Evolutionary conservation across 805 yeast species (phyloP), one percentile per base, ranked within the genome.

Genomic region (Candida germanica): DNA sequence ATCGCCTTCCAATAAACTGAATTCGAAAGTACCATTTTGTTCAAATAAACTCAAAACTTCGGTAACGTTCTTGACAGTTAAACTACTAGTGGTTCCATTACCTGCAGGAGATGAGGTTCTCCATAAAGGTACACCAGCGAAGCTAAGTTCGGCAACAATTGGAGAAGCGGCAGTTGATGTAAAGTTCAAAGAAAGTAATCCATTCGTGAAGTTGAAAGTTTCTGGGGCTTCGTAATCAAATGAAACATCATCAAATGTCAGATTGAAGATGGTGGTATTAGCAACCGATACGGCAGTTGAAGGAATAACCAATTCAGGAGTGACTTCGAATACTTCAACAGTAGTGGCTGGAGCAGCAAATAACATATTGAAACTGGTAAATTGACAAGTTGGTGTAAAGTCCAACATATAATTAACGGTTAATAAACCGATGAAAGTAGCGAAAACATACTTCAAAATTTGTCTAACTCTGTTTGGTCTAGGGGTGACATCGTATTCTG

Each of bases 91-190:
- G n/a, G 36, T 18, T 10, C 44, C 38, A 33, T 39, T 38, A 18
- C 49, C 48, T 15, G 6, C 14, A 7, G 63, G 63, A 21, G 58
- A 45, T 12, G 56, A 48, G 20, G 58, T 49, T 46, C 63, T 50
- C 56, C 61, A 51, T 20, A 58, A 41, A 18, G 61, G 54, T 25
- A 26, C 38, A 11, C 44, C 55, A 29, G 40, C 59, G 18, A 56
- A 38, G 16, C 42, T 38, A 16, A 58, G 36, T 37, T 58, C 61
- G 21, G 51, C 50, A 13, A 58, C 48, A 11, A 42, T 40, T 3
- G 40, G 37, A 6, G 24, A n/a, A 13, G 50, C 47, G 24, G 53
- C 55, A 8, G 23, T 38, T 25, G 48, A 44, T 28, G 60, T 43
- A 38, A 58, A 42, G 33, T 58, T 56, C 33, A 58, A 48, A n/a